These are phyloP conservation scores for Diutina rugosa DNA, from an alignment of 1,139 yeast genomes.

Conservation along the genomic window DNA sequence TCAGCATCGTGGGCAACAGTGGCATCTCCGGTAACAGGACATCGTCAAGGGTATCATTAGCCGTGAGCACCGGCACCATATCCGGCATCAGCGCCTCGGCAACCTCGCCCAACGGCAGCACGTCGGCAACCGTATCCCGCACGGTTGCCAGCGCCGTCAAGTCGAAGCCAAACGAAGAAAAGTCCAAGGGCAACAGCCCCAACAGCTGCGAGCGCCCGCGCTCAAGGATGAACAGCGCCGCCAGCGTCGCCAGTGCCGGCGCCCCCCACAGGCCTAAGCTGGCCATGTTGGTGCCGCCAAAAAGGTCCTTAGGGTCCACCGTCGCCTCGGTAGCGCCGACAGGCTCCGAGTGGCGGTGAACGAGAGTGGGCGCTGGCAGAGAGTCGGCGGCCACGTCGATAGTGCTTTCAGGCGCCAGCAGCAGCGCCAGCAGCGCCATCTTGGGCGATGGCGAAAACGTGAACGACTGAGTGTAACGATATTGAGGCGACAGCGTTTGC, in stretches of 20 bases:
- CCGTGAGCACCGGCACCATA: background rate
- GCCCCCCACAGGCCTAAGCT: background rate
- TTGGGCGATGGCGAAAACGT: background rate
- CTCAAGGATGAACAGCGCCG: background rate
- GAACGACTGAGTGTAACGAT: background rate
- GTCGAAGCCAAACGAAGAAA: background rate
- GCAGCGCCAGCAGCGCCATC: background rate
- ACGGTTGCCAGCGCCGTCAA: background rate
- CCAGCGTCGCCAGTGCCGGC: background rate
- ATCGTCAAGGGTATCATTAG: background rate
- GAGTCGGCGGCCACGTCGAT: background rate
- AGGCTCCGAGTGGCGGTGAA: conserved; percentile 1
- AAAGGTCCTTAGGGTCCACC: conserved; percentile 1
- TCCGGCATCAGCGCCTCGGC: background rate
- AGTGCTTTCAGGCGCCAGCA: background rate
- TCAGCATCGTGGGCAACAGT: background rate
- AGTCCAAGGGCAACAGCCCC: background rate
- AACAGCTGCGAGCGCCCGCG: conserved; percentile 2
- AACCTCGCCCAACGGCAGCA: background rate
- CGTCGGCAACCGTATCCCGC: background rate
- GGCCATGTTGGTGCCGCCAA: conserved; percentile 2
- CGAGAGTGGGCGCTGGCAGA: background rate
- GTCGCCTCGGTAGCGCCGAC: background rate
- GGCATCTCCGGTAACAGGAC: background rate
- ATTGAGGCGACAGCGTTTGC: background rate